Evolutionary conservation across 2,329 filamentous ascomycete species (phyloP).

Genomic region (Penicillium fuscoglaucum): DNA sequence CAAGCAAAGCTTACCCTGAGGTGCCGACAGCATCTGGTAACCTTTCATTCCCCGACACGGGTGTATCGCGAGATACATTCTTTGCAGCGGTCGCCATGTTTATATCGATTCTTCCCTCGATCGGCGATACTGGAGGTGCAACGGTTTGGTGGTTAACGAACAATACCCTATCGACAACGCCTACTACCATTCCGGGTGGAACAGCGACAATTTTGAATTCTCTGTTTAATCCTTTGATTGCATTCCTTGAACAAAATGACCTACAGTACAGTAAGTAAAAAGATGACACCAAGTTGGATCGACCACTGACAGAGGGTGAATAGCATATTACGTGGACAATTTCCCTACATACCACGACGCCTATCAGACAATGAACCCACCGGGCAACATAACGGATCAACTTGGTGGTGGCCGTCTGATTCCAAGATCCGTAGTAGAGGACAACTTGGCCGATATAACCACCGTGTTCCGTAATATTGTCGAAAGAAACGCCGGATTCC

Average conservation of each 20-base stretch:
- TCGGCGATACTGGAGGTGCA: constrained; percentile 14
- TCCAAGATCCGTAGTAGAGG: constrained; percentile 16
- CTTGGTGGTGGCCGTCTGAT: constrained; percentile 22
- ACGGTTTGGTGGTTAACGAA: constrained; percentile 11
- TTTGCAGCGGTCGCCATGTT: constrained; percentile 7
- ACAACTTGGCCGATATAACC: constrained; percentile 2
- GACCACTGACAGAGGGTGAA: neutral
- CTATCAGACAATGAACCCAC: constrained; percentile 67
- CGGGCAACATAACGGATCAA: constrained; percentile 16
- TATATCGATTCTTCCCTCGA: constrained; percentile 4
- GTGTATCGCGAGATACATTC: constrained; percentile 1
- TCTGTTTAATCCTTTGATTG: neutral
- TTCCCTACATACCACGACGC: constrained; percentile 62
- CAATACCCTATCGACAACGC: neutral
- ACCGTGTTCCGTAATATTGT: constrained; percentile 7
- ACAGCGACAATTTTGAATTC: neutral
- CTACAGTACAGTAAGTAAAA: constrained; percentile 9
- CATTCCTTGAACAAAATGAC: neutral
- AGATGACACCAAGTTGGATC: accelerated
- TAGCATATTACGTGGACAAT: constrained; percentile 14
- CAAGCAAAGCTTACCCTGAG: constrained; percentile 16
- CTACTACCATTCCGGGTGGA: neutral
- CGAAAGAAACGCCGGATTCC: neutral
- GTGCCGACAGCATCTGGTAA: constrained; percentile 10
- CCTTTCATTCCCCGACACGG: constrained; percentile 7